A percentile compares a stretch with the other conserved stretches of the same genome.
These are phyloP conservation scores for Oryza officinalis DNA, from an alignment of 176 grass and related monocot genomes.

Conservation along the genomic window DNA sequence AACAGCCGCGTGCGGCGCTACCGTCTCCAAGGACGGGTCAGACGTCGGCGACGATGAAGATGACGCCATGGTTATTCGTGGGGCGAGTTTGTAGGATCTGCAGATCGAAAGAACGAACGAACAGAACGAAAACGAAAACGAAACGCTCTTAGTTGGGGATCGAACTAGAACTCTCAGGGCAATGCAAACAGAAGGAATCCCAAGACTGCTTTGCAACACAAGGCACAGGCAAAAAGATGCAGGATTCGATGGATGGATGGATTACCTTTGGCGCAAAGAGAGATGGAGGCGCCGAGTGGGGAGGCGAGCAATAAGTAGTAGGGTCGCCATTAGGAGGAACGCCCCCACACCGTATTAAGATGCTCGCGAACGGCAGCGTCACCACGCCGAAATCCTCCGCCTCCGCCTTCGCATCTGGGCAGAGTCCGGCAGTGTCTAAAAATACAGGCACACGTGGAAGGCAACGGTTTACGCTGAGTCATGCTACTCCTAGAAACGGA, in stretches of 20 bases:
- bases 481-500: background rate
- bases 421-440: too few relatives aligned
- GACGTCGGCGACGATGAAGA: background rate
- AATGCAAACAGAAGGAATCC: background rate
- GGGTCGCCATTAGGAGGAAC: background rate
- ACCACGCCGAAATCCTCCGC: background rate
- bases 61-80: slow-evolving; percentile 26
- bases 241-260: background rate
- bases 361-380: background rate
- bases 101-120: background rate
- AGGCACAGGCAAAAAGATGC: background rate
- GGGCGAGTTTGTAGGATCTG: slow-evolving; percentile 23
- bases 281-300: background rate
- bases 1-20: slow-evolving; percentile 44
- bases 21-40: slow-evolving; percentile 48
- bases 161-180: background rate
- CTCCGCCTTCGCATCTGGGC: background rate
- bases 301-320: background rate
- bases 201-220: background rate
- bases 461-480: background rate
- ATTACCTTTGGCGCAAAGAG: background rate
- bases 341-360: background rate
- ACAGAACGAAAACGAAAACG: background rate
- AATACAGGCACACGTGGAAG: background rate
- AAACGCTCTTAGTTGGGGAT: background rate